A percentile compares a stretch with the other conserved stretches of the same genome.
Evolutionary conservation across 2,329 filamentous ascomycete genomes (phyloP).

Genomic region (Exophiala dermatitidis): DNA sequence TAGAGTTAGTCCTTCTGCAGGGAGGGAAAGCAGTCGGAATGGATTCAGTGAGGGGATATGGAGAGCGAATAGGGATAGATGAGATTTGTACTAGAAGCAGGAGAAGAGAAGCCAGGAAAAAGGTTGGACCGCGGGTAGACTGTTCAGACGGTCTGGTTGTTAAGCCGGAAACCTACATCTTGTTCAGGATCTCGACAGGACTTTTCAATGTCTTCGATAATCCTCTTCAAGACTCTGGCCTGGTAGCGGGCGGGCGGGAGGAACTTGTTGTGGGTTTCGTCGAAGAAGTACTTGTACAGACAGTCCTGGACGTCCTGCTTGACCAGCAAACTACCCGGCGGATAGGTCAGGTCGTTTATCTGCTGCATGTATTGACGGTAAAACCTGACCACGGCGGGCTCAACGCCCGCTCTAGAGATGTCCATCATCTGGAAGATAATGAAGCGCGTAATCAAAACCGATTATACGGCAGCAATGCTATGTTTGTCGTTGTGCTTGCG

Average conservation of each 20-base stretch:
- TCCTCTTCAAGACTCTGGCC: conserved; percentile 63
- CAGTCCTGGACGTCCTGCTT: conserved; percentile 56
- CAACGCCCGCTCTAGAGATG: conserved; percentile 25
- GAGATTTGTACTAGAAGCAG: not conserved
- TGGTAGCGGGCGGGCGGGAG: conserved; percentile 62
- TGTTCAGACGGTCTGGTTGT: too few species aligned
- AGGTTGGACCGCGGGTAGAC: not conserved
- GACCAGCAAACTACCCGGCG: conserved; percentile 52
- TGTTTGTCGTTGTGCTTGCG: not conserved
- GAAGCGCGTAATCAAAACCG: not conserved
- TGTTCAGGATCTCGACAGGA: conserved; percentile 74
- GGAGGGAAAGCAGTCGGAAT: not conserved
- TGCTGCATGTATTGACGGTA: conserved; percentile 74
- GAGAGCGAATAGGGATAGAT: too few species aligned
- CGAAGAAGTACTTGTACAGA: conserved; percentile 62
- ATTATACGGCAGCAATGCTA: not conserved
- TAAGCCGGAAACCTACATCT: conserved; percentile 47
- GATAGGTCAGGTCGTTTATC: conserved; percentile 60
- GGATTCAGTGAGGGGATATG: not conserved
- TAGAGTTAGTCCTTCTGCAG: conserved; percentile 15
- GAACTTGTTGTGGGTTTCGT: conserved; percentile 32
- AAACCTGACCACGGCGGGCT: conserved; percentile 47
- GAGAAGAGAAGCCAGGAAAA: not conserved
- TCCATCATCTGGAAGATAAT: conserved; percentile 8
- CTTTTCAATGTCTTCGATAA: conserved; percentile 63